Conservation (phyloP, 345 rosid species). For the Clausena lansium region DNA sequence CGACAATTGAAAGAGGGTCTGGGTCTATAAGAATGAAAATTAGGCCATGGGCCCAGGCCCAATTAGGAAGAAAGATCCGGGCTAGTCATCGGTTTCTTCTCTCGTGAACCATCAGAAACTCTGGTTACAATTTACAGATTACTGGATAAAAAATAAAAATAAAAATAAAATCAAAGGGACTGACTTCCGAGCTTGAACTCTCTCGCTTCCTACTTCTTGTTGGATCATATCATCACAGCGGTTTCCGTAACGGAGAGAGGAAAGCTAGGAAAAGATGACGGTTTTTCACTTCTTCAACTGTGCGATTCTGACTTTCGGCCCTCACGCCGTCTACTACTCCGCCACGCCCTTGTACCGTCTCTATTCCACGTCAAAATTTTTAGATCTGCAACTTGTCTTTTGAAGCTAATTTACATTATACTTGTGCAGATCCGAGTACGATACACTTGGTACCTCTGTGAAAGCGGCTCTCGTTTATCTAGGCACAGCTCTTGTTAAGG, state of each 20-base stretch:
- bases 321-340: conserved; percentile 99
- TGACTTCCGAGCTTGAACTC: neutral
- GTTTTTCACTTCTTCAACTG: conserved; percentile 97
- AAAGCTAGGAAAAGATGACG: conserved; percentile 47
- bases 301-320: conserved; percentile 95
- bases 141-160: too few species aligned
- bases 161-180: too few species aligned
- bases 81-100: neutral
- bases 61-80: neutral
- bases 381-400: neutral
- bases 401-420: neutral
- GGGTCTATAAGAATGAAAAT: too few species aligned
- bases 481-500: conserved; percentile 89
- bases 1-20: too few species aligned
- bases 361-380: conserved; percentile 8
- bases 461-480: conserved; percentile 92
- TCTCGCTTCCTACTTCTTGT: neutral
- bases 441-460: conserved; percentile 90
- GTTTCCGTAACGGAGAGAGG: neutral
- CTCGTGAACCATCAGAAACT: neutral
- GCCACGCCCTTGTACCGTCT: conserved; percentile 78
- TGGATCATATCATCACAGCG: neutral
- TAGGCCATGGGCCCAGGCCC: neutral
- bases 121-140: too few species aligned
- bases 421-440: conserved; percentile 80